Evolutionary conservation across 345 rosid species (phyloP).

Genomic region (Salix purpurea): DNA sequence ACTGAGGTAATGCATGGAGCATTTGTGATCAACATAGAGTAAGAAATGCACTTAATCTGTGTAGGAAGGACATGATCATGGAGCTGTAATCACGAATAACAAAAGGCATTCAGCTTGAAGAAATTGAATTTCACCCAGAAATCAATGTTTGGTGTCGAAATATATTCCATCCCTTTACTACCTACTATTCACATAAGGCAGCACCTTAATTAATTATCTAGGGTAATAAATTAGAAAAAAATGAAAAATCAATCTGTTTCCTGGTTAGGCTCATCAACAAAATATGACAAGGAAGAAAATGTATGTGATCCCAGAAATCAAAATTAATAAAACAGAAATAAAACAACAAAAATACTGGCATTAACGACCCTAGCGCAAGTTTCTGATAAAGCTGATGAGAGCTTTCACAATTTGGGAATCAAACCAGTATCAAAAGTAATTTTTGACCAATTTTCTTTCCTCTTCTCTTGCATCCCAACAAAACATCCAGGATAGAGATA

Average conservation of each 20-base stretch:
- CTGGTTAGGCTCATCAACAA: neutral
- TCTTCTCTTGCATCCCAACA: neutral
- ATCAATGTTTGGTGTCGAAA: neutral
- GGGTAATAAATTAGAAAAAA: neutral
- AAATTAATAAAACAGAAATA: neutral
- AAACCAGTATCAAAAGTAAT: neutral
- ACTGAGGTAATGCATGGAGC: neutral
- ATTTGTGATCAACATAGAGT: neutral
- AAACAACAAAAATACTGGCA: neutral
- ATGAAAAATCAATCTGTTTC: neutral
- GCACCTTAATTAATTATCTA: neutral
- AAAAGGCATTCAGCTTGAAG: neutral
- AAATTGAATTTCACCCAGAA: neutral
- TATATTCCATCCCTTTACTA: neutral
- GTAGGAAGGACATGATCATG: neutral
- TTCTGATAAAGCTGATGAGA: neutral
- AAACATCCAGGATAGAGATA: too few species aligned
- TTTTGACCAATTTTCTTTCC: neutral
- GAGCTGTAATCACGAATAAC: neutral
- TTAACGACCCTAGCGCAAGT: neutral
- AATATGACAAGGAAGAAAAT: too few species aligned
- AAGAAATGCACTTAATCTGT: neutral
- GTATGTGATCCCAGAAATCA: neutral
- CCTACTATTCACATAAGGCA: neutral
- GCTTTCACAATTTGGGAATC: neutral